Evolutionary conservation across 352 stramenopile species (phyloP).

Genomic region (Phytophthora sansomeana): DNA sequence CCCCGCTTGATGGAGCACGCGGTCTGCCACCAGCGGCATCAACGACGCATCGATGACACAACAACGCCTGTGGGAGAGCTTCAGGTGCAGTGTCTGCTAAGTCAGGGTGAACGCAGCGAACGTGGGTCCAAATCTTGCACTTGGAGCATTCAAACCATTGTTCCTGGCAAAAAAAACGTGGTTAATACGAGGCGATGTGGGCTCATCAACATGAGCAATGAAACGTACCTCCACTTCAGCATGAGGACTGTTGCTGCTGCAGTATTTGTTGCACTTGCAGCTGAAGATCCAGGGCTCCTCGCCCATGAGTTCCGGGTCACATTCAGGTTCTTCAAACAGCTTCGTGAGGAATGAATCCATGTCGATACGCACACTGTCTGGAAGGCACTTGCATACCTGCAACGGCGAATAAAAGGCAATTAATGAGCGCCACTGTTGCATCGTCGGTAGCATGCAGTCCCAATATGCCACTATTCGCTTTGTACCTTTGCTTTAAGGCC

Average conservation of each 20-base stretch:
- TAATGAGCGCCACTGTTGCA: not conserved
- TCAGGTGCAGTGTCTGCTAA: conserved; percentile 45
- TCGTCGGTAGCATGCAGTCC: not conserved
- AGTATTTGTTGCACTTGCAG: conserved; percentile 72
- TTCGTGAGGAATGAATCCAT: conserved; percentile 86
- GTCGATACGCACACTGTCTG: conserved; percentile 86
- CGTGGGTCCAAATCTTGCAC: conserved; percentile 82
- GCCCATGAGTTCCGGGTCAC: conserved; percentile 45
- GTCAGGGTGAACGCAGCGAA: conserved; percentile 69
- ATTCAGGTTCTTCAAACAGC: conserved; percentile 54
- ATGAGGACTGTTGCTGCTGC: conserved; percentile 61
- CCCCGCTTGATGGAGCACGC: conserved; percentile 28
- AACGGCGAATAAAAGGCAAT: not conserved
- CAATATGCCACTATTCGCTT: not conserved
- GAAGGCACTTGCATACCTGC: conserved; percentile 86
- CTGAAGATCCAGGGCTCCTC: conserved; percentile 80
- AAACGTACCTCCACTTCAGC: conserved; percentile 61
- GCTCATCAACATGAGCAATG: not conserved
- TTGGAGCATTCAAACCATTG: conserved; percentile 87
- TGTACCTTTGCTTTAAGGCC: conserved; percentile 80
- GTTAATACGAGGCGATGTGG: conserved; percentile 11
- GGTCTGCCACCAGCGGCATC: conserved; percentile 15
- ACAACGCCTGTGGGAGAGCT: conserved; percentile 54
- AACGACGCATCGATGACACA: conserved; percentile 62
- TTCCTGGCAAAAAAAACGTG: conserved; percentile 43